phyloP scores from a whole-genome alignment of 1,284 basidiomycete genomes.

The Austroboletus niveus region DNA sequence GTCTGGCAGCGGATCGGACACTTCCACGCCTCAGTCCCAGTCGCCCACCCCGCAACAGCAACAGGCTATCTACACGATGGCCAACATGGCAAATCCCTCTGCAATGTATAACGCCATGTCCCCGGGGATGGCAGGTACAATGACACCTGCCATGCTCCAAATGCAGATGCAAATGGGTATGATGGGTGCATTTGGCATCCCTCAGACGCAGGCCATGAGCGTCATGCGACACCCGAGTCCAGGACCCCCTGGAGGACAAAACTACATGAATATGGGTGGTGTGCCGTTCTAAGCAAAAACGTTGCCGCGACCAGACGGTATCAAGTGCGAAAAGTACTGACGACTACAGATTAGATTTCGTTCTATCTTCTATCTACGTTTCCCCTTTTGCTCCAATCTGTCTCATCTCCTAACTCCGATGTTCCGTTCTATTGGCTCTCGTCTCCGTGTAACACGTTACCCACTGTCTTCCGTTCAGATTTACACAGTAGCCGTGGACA shows the following conservation, averaged over 20 bases:
- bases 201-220: conserved; percentile 67
- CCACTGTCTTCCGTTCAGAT: conserved; percentile 23
- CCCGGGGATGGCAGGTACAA: conserved; percentile 31
- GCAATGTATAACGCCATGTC: conserved; percentile 36
- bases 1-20: conserved; percentile 41
- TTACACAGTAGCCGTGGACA: conserved; percentile 49
- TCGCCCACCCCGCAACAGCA: conserved; percentile 41
- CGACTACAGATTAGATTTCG: conserved; percentile 27
- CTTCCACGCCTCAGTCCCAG: conserved; percentile 32
- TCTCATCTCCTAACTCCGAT: conserved; percentile 7
- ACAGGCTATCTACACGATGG: conserved; percentile 35
- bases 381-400: conserved; percentile 13
- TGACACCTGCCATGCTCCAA: conserved; percentile 45
- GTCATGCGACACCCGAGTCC: conserved; percentile 79
- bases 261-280: conserved; percentile 53
- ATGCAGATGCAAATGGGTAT: conserved; percentile 70
- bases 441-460: conserved; percentile 29
- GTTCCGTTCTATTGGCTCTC: conserved; percentile 11
- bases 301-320: conserved; percentile 1
- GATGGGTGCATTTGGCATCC: conserved; percentile 47
- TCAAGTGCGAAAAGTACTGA: conserved; percentile 11
- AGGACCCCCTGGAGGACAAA: conserved; percentile 50
- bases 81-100: conserved; percentile 49
- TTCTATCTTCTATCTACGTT: conserved; percentile 12
- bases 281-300: conserved; percentile 34